Evolutionary conservation across 78 protist species (phyloP), one percentile per base, ranked within the genome.

Genomic region (Polysphondylium violaceum): DNA sequence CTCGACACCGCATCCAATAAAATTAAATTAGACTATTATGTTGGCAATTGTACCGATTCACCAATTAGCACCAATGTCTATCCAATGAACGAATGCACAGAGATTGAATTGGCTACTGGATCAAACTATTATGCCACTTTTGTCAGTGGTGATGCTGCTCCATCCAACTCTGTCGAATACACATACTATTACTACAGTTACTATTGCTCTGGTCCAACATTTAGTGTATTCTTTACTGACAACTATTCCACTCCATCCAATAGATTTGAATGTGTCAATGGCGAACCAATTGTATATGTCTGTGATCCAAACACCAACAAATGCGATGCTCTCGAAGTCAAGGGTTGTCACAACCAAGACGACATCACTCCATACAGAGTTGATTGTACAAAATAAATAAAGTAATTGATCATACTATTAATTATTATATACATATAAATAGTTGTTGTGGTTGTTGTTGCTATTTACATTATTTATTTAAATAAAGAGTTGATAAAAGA

Each of bases 171-270:
- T 0, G 12, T 76, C 29, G 36, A 51, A 63, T 60, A 63, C 17
- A 12, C 9, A 2, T 44, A 60, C 41, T 76, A 76, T 35, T 76
- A 76, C 59, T 76, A 63, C 12, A 44, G 63, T 6, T 23, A 63
- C 74, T 76, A 33, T 41, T 76, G 87, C 6, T 47, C 64, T 31
- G 87, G 87, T 76, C 87, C 87, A 63, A 50, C 87, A 16, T 63
- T 31, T 23, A 31, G 35, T 11, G 21, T 63, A 5, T 76, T 55
- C 56, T 63, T 19, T 35, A 76, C 86, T 0, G 60, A 75, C 65
- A 60, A 59, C 8, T 75, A 41, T 8, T 14, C 35, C 9, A n/a
- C 33, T 43, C 1, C 1, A 0, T 8, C 23, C 9, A n/a, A 16
- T 23, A 56, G 60, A 43, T 60, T 31, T 29, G 1, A 9, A 4